Evolutionary conservation across 768 basidiomycete species (phyloP), one percentile per base, ranked within the genome.

Genomic region (Lactarius vividus): DNA sequence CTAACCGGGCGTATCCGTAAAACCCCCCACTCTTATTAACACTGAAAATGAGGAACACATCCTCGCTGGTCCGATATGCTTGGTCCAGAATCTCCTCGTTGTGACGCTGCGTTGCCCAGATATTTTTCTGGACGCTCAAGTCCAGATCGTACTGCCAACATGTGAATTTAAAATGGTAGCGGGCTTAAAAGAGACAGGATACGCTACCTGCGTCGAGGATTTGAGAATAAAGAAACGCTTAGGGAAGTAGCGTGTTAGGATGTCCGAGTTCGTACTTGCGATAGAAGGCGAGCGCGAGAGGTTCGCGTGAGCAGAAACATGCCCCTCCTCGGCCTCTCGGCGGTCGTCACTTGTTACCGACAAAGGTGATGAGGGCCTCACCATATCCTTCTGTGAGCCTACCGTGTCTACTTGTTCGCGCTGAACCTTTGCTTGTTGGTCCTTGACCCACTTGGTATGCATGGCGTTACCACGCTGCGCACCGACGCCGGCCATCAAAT

Each of bases 11-110:
- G 73, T 92, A 96, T 26, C 96, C 96, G 72, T 90, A 97, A 73
- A 97, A 98, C 75, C 94, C 93, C 40, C 96, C 94, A 63, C 90
- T 91, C 74, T 90, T 93, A 77, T 98, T 98, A 20, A 92, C 96
- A 40, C 94, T 85, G 71, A 98, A 98, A 64, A 98, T 87, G 53
- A 98, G 82, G 72, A 82, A 91, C 4, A 98, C 96, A 29, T 96
- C 91, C 69, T 84, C 83, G 68, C 89, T 89, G 3, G 94, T 97
- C n/a, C 95, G 87, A 75, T 81, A 98, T 0, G 96, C 96, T 74
- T 93, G 93, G 70, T 98, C 94, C 18, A 97, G 80, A 57, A 96
- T 86, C 10, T 85, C 86, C 76, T 97, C 94, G 72, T 96, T 97
- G 77, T 96, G 95, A 70, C 81, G 83, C 77, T 98, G 96, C 1